phyloP scores from a whole-genome alignment of 257 asterid species.

The Solanum raphanifolium region DNA sequence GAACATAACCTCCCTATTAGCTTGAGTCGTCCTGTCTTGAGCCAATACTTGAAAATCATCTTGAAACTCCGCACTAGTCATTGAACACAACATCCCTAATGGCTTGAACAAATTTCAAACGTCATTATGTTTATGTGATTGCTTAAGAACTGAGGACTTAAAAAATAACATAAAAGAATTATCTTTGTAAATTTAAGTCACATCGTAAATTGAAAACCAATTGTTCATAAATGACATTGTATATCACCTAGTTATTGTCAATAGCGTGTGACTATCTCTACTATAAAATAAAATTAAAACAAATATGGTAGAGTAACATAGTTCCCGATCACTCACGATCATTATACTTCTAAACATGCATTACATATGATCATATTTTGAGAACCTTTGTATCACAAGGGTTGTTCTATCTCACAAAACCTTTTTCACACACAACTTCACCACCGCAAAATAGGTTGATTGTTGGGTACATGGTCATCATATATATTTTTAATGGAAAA shows the following conservation, averaged over 20 bases:
- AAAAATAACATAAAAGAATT: too few relatives aligned
- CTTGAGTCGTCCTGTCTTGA: too few relatives aligned
- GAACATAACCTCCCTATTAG: too few relatives aligned
- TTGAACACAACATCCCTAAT: too few relatives aligned
- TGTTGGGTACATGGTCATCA: background rate
- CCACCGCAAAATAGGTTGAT: background rate
- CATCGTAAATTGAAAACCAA: background rate
- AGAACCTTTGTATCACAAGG: background rate
- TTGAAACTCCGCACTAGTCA: too few relatives aligned
- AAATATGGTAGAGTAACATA: background rate
- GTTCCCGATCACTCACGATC: background rate
- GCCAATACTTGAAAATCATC: too few relatives aligned
- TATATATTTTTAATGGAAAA: background rate
- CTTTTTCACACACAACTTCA: background rate
- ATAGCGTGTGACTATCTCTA: background rate
- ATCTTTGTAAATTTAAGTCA: too few relatives aligned
- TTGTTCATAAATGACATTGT: background rate
- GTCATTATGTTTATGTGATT: background rate
- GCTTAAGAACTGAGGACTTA: background rate
- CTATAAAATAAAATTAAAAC: too few relatives aligned
- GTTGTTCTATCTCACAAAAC: background rate
- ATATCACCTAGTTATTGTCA: background rate
- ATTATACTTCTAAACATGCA: background rate
- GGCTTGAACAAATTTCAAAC: background rate
- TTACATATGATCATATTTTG: background rate